Base-by-base conservation (phyloP, 2,329 filamentous ascomycete species). In the Lecanoromycetidae sp. region DNA sequence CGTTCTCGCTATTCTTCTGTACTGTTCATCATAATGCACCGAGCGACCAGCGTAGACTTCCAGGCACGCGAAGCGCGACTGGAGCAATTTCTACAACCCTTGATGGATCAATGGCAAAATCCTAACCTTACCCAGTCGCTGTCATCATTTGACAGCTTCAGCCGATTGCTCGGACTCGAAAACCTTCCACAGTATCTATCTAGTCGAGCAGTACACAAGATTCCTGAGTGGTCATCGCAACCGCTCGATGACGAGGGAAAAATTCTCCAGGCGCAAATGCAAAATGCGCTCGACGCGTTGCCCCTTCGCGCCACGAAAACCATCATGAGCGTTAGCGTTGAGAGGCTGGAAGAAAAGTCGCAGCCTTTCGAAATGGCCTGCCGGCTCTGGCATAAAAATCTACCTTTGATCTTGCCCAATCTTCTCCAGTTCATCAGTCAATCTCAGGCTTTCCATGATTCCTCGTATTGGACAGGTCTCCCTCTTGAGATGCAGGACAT, bases 21-120 rank as follows among this genome's bases (percentile, higher is more conserved):
- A 53, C 71, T 96, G 1, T 93, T 98, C 61, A 91, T 94, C 50
- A 91, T 98, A 52, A 82, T 91, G 57, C 90, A 96, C 63, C 86
- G 91, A 50, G 80, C 87, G 29, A 80, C 74, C 19, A 80, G 79
- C 35, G 73, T 96, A 27, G 82, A 93, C 54, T 72, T 75, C 15
- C 71, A 72, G n/a, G 66, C 77, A 29, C 84, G 88, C 50, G 71
- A 88, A 44, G 71, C 77, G 47, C 82, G 86, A 49, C 69, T 98
- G 25, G 70, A 78, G 46, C 74, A 76, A 12, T 94, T 96, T 61
- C 73, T 96, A 41, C 74, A 82, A n/a, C 87, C 88, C 1, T 79
- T 96, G 20, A 82, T 82, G 55, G 70, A 78, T 25, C 76, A 84
- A 46, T 98, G 91, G 91, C 79, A 81, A 54, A 77, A 82, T 46